These are phyloP conservation scores for Saturnispora sanitii DNA, from an alignment of 805 yeast genomes.

Conservation along the genomic window DNA sequence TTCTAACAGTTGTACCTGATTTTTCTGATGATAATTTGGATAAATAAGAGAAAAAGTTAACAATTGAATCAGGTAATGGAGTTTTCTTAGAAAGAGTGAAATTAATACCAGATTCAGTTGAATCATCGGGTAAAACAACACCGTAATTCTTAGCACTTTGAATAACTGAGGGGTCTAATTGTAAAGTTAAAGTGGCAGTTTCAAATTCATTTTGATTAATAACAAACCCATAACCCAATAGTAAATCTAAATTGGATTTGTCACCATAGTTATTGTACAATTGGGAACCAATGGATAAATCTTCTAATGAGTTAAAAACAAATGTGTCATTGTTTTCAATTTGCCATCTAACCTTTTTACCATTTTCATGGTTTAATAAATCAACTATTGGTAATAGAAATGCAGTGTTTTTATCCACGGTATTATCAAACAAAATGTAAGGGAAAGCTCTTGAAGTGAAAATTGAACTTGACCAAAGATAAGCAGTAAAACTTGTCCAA, in stretches of 20 bases:
- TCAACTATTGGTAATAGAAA: constrained; percentile 75
- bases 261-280: constrained; percentile 79
- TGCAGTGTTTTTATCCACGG: constrained; percentile 34
- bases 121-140: constrained; percentile 31
- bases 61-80: constrained; percentile 32
- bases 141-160: constrained; percentile 28
- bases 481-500: constrained; percentile 61
- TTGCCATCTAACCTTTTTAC: constrained; percentile 54
- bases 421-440: constrained; percentile 39
- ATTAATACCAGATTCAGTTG: constrained; percentile 31
- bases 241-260: constrained; percentile 50
- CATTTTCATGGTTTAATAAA: constrained; percentile 59
- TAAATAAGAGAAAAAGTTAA: constrained; percentile 45
- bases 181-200: constrained; percentile 48
- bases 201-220: constrained; percentile 44
- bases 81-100: constrained; percentile 24
- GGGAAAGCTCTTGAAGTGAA: constrained; percentile 80
- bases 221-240: constrained; percentile 75
- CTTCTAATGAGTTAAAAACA: constrained; percentile 30
- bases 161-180: constrained; percentile 31
- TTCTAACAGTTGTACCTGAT: constrained; percentile 36
- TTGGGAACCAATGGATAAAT: constrained; percentile 40
- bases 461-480: constrained; percentile 66
- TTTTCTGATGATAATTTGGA: constrained; percentile 42
- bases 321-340: constrained; percentile 18